Evolutionary conservation across 345 rosid species (phyloP).

Genomic region (Viola odorata): DNA sequence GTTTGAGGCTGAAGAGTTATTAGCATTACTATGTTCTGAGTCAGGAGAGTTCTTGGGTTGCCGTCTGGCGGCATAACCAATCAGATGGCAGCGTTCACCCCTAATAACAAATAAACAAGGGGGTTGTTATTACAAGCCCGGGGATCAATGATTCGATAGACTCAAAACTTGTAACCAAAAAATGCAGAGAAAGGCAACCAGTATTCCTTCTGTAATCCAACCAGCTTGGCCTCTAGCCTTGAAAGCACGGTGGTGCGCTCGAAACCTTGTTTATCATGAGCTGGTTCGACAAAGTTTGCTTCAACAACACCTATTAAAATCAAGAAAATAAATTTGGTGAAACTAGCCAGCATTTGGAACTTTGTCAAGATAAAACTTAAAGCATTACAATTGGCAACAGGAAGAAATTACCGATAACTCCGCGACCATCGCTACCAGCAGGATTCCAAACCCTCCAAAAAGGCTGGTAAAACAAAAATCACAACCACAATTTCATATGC

Average conservation of each 20-base stretch:
- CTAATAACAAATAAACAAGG: slow-evolving; percentile 24
- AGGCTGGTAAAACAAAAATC: slow-evolving; percentile 37
- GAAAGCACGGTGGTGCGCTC: slow-evolving; percentile 56
- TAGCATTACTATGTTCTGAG: slow-evolving; percentile 6
- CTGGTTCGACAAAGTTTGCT: slow-evolving; percentile 78
- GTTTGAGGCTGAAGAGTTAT: slow-evolving; percentile 2
- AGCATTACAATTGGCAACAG: not conserved
- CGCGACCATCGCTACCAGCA: slow-evolving; percentile 80
- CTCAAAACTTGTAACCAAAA: not conserved
- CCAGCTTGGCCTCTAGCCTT: slow-evolving; percentile 49
- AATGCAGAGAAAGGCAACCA: slow-evolving; percentile 31
- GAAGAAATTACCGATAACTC: slow-evolving; percentile 51
- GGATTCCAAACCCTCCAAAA: slow-evolving; percentile 88
- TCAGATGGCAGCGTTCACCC: slow-evolving; percentile 46
- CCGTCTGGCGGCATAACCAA: slow-evolving; percentile 57
- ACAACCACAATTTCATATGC: not conserved
- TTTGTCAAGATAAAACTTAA: too few relatives aligned
- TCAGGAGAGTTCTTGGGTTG: slow-evolving; percentile 14
- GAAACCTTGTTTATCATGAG: slow-evolving; percentile 85
- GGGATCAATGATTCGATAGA: not conserved
- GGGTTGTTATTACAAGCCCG: not conserved
- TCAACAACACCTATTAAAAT: slow-evolving; percentile 46
- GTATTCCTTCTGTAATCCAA: slow-evolving; percentile 41
- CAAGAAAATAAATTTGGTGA: not conserved
- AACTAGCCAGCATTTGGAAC: too few relatives aligned